These are phyloP conservation scores for Xanthoconium purpureum DNA, from an alignment of 768 basidiomycete species.

Conservation along the genomic window DNA sequence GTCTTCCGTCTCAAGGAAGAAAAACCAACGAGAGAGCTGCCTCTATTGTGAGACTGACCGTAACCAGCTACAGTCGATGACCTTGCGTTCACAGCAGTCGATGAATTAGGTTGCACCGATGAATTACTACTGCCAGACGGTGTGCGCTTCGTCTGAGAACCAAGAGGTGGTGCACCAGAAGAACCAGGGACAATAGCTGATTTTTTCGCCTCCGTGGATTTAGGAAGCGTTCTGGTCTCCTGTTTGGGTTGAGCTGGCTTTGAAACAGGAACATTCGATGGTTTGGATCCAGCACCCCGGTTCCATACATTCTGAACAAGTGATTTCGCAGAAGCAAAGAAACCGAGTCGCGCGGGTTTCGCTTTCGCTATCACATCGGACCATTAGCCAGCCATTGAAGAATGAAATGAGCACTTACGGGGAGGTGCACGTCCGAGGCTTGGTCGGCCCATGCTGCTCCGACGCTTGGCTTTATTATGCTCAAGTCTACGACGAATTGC, in stretches of 20 bases:
- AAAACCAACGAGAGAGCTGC: constrained; percentile 23
- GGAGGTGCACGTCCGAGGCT: constrained; percentile 42
- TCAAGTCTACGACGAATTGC: constrained; percentile 64
- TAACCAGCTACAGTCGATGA: constrained; percentile 18
- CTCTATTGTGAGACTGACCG: constrained; percentile 13
- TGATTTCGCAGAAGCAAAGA: constrained; percentile 66
- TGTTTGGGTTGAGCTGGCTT: constrained; percentile 22
- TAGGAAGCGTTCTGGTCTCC: constrained; percentile 14
- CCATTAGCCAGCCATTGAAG: constrained; percentile 3
- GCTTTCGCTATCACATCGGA: constrained; percentile 34
- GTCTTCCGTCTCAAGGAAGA: constrained; percentile 40
- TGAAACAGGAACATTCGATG: constrained; percentile 26
- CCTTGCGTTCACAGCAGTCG: constrained; percentile 11
- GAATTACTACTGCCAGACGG: constrained; percentile 16
- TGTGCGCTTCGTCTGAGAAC: constrained; percentile 16
- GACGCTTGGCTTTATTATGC: constrained; percentile 59
- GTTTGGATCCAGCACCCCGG: constrained; percentile 40
- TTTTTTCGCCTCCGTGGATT: constrained; percentile 21
- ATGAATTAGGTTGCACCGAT: constrained; percentile 8
- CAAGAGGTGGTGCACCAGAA: constrained; percentile 19
- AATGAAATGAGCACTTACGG: constrained; percentile 32
- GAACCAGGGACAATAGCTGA: constrained; percentile 16
- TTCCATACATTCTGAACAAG: constrained; percentile 75
- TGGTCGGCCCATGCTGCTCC: constrained; percentile 59
- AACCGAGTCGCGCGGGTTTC: constrained; percentile 58